These are phyloP conservation scores for Sporodiniella umbellata DNA, from an alignment of 371 early-diverging fungal genomes.

Conservation along the genomic window DNA sequence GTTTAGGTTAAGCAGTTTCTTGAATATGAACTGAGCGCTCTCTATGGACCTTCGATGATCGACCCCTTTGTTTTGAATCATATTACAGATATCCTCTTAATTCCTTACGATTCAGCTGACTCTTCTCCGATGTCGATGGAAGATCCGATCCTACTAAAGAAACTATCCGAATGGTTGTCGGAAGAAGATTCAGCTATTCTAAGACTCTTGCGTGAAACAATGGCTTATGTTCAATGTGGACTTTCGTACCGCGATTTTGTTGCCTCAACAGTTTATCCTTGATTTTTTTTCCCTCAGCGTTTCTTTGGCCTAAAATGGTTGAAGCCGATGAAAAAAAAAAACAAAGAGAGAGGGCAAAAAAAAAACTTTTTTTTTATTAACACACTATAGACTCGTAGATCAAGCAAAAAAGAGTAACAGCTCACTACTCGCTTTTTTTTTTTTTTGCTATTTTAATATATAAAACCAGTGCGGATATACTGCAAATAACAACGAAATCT, in stretches of 20 bases:
- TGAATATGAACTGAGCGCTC: conserved; percentile 25
- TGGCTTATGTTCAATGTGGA: conserved; percentile 37
- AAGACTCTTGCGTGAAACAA: conserved; percentile 24
- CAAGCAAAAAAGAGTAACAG: no score
- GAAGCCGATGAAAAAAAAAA: no score
- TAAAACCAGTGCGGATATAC: no score
- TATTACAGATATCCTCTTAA: conserved; percentile 25
- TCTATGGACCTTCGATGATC: conserved; percentile 16
- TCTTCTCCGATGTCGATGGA: conserved; percentile 34
- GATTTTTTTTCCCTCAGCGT: no score
- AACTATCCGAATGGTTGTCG: conserved; percentile 31
- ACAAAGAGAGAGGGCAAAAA: no score
- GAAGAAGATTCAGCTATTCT: conserved; percentile 17
- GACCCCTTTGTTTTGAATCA: conserved; percentile 30
- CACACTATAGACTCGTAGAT: no score
- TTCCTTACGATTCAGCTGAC: conserved; percentile 17
- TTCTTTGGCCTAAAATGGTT: no score
- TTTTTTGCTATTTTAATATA: no score
- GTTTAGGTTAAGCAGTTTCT: conserved; percentile 26
- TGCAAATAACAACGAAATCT: no score
- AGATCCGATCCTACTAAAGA: conserved; percentile 16
- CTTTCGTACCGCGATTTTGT: conserved; percentile 30
- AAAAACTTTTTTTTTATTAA: no score
- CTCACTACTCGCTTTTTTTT: no score
- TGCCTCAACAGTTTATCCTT: conserved; percentile 11